Percentiles rank a stretch among this genome's conserved stretches.
Conservation (phyloP, 768 basidiomycete genomes). For the Tylopilus rubrobrunneus region DNA sequence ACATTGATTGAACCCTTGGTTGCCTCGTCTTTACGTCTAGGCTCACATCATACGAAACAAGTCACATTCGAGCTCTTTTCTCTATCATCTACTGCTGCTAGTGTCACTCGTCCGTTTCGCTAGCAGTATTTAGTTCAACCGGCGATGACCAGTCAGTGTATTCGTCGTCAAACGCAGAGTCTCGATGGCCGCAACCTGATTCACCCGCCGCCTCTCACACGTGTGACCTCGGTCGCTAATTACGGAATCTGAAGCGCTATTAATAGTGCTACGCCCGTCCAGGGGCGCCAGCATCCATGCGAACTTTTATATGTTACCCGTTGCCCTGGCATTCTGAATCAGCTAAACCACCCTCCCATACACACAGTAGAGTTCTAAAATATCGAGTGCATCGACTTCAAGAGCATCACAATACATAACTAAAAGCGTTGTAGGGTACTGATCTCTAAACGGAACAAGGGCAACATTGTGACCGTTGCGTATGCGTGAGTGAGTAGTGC, state of each 20-base stretch:
- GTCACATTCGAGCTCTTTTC: neutral
- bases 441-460: neutral
- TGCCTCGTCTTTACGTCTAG: slow-evolving; percentile 1
- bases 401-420: slow-evolving; percentile 14
- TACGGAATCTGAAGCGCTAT: too few relatives aligned
- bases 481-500: slow-evolving; percentile 1
- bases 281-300: too few relatives aligned
- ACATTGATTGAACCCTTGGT: slow-evolving; percentile 11
- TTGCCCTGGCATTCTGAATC: too few relatives aligned
- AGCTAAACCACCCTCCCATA: too few relatives aligned
- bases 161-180: neutral
- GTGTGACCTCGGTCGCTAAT: too few relatives aligned
- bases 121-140: neutral
- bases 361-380: neutral
- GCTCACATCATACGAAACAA: neutral
- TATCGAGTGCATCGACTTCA: neutral
- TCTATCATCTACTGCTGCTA: neutral
- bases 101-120: neutral
- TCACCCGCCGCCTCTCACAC: too few relatives aligned
- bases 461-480: neutral
- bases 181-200: too few relatives aligned
- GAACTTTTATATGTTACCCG: too few relatives aligned
- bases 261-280: too few relatives aligned
- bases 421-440: slow-evolving; percentile 21
- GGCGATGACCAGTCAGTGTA: neutral